These are phyloP conservation scores for Beauveria pseudobassiana DNA, from an alignment of 2,329 filamentous ascomycete species.

Conservation along the genomic window DNA sequence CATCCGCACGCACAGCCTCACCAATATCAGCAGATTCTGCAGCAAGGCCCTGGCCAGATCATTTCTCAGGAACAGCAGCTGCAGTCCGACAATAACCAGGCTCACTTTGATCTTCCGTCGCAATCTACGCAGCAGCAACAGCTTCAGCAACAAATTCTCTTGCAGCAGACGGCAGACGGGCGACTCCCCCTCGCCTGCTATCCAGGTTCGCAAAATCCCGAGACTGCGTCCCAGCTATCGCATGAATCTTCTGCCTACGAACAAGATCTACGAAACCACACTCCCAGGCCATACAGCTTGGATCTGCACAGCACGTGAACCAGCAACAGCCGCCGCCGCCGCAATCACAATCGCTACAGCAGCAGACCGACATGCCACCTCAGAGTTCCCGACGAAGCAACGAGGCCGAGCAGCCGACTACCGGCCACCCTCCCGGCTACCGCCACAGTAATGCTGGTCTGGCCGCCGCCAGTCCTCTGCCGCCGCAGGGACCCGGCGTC, in stretches of 20 bases:
- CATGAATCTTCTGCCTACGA: constrained; percentile 51
- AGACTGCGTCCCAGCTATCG: constrained; percentile 56
- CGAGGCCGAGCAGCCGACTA: constrained; percentile 40
- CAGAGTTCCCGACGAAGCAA: constrained; percentile 37
- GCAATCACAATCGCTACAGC: constrained; percentile 22
- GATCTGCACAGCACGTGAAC: constrained; percentile 17
- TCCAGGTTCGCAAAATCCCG: constrained; percentile 38
- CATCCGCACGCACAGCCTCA: constrained; percentile 18
- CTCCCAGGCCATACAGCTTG: constrained; percentile 4
- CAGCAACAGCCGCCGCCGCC: constrained; percentile 37
- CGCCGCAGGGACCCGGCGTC: constrained; percentile 28
- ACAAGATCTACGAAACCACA: constrained; percentile 24
- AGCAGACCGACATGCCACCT: constrained; percentile 39
- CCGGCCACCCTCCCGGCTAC: constrained; percentile 44
- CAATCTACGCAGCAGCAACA: constrained; percentile 25
- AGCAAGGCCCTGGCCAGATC: constrained; percentile 18
- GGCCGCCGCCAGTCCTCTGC: constrained; percentile 36
- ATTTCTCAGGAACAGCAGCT: constrained; percentile 27
- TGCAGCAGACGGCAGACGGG: constrained; percentile 6
- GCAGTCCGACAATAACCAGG: constrained; percentile 16
- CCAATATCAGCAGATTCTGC: constrained; percentile 32
- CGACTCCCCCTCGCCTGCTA: background rate
- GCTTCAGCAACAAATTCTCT: constrained; percentile 12
- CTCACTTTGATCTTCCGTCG: constrained; percentile 10
- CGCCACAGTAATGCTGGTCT: constrained; percentile 41